These are phyloP conservation scores for Brassica cretica DNA, from an alignment of 345 rosid species.

Conservation along the genomic window DNA sequence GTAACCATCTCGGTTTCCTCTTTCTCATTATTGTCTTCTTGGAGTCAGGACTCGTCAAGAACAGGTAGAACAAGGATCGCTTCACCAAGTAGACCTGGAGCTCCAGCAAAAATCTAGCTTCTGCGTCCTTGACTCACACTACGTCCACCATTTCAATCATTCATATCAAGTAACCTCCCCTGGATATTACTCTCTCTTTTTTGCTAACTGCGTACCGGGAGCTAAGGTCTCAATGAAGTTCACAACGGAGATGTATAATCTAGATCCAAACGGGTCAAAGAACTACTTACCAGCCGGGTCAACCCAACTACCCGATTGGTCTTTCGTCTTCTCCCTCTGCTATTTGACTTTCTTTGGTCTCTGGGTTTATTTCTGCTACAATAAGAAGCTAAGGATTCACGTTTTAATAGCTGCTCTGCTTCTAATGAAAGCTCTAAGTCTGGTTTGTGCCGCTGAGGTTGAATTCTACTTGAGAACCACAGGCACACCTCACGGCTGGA, in stretches of 20 bases:
- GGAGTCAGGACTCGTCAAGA: slow-evolving; percentile 45
- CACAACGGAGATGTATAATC: slow-evolving; percentile 58
- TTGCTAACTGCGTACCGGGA: slow-evolving; percentile 26
- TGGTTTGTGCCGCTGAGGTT: slow-evolving; percentile 70
- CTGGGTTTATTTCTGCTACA: slow-evolving; percentile 54
- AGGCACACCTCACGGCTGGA: slow-evolving; percentile 89
- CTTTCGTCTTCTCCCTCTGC: slow-evolving; percentile 44
- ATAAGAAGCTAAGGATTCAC: slow-evolving; percentile 58
- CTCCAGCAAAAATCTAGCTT: slow-evolving; percentile 55
- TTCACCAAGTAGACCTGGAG: slow-evolving; percentile 60
- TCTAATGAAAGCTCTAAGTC: slow-evolving; percentile 60
- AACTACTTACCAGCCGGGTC: slow-evolving; percentile 65
- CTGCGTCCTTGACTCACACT: slow-evolving; percentile 73
- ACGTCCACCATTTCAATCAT: slow-evolving; percentile 22
- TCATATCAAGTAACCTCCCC: slow-evolving; percentile 60
- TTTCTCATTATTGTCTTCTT: slow-evolving; percentile 20
- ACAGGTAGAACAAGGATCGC: slow-evolving; percentile 71
- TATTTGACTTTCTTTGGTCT: slow-evolving; percentile 51
- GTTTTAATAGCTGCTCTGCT: slow-evolving; percentile 63
- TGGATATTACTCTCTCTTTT: slow-evolving; percentile 32
- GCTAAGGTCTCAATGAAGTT: slow-evolving; percentile 73
- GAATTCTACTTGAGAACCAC: slow-evolving; percentile 64
- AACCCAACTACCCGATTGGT: slow-evolving; percentile 67
- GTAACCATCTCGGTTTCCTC: slow-evolving; percentile 46
- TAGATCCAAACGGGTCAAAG: slow-evolving; percentile 50